Evolutionary conservation across 805 yeast genomes (phyloP).

Genomic region (Candida wancherniae): DNA sequence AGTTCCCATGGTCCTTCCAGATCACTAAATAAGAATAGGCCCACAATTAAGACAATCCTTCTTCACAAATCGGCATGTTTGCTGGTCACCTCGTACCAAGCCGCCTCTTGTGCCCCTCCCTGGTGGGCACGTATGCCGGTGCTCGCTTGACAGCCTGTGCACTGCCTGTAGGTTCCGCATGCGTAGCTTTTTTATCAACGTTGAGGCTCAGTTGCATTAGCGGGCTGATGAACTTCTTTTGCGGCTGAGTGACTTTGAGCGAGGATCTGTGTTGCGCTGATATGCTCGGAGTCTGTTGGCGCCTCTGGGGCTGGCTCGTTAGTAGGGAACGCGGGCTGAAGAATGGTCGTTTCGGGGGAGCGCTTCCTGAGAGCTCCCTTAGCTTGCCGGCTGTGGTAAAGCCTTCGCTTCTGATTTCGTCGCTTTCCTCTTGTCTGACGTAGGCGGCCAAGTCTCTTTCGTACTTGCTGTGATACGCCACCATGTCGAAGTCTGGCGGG

Average conservation of each 20-base stretch:
- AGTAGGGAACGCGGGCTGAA: no score
- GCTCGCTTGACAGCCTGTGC: conserved; percentile 23
- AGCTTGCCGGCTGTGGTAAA: conserved; percentile 7
- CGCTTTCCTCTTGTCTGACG: conserved; percentile 4
- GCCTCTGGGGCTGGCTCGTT: no score
- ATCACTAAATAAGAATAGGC: conserved; percentile 66
- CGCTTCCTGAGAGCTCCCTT: conserved; percentile 1
- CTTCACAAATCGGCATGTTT: not conserved
- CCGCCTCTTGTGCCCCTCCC: conserved; percentile 15
- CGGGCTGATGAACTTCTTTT: not conserved
- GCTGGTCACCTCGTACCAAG: conserved; percentile 9
- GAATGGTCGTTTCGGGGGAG: no score
- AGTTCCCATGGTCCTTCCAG: conserved; percentile 80
- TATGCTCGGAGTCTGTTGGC: not conserved
- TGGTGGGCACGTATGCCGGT: conserved; percentile 30
- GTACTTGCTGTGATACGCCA: conserved; percentile 3
- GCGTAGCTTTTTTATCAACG: no score
- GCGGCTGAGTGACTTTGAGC: not conserved
- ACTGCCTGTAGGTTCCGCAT: no score
- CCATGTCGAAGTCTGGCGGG: conserved; percentile 4
- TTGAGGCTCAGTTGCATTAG: no score
- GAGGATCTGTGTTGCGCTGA: not conserved
- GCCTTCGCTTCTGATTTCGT: conserved; percentile 1
- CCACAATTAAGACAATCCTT: no score
- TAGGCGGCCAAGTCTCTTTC: conserved; percentile 4